phyloP scores from a whole-genome alignment of 805 yeast genomes.

The Pichia insulana region DNA sequence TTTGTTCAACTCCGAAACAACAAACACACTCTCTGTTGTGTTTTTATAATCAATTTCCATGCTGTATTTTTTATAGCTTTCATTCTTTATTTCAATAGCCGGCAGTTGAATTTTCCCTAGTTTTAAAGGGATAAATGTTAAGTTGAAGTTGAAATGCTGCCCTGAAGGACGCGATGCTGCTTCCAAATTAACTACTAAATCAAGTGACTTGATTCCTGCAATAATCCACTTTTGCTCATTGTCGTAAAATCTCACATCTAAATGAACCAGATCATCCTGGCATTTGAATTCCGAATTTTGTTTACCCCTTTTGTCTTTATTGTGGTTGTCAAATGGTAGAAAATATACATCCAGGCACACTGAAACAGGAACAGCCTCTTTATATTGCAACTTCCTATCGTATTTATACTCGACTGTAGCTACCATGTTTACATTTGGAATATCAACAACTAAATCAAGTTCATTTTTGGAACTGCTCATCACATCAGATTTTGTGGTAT shows the following conservation, averaged over 20 bases:
- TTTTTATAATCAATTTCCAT: constrained; percentile 61
- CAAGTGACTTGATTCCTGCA: constrained; percentile 58
- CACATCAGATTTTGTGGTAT: not conserved
- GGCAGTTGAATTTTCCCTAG: constrained; percentile 71
- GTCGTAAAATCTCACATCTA: constrained; percentile 22
- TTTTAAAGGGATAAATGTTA: constrained; percentile 63
- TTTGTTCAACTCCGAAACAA: constrained; percentile 61
- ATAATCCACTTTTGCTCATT: constrained; percentile 65
- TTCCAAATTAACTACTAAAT: constrained; percentile 23
- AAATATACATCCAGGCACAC: constrained; percentile 30
- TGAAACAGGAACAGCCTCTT: constrained; percentile 47
- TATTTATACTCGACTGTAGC: constrained; percentile 46
- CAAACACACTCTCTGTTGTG: constrained; percentile 58
- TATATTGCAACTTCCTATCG: constrained; percentile 33
- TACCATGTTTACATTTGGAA: constrained; percentile 52
- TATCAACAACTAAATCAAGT: constrained; percentile 44
- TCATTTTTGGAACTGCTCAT: constrained; percentile 9
- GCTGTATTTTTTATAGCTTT: constrained; percentile 27
- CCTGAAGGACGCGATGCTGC: constrained; percentile 9
- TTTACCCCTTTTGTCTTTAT: too few relatives aligned
- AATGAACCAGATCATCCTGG: constrained; percentile 10
- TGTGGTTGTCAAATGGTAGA: constrained; percentile 1
- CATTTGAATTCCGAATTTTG: too few relatives aligned
- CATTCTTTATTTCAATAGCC: constrained; percentile 37
- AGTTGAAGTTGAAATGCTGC: constrained; percentile 20